Base-by-base conservation (phyloP, 257 asterid genomes). In the Solanum pinnatisectum region DNA sequence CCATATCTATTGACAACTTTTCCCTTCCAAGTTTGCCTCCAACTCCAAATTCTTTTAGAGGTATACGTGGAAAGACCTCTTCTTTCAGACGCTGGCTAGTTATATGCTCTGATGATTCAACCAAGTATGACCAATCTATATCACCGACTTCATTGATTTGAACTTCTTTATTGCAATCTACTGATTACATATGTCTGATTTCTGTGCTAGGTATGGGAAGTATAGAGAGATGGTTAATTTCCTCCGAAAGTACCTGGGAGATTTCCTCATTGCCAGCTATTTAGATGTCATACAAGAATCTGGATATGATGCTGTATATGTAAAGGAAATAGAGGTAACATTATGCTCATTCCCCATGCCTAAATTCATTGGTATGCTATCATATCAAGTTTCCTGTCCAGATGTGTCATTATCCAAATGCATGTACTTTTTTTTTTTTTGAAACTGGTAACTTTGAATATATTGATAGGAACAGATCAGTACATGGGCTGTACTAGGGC, bases 211-310 rank as follows among this genome's bases (percentile, higher is more conserved):
- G 88, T 90, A 92, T 88, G 99, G 99, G 78, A 95, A 89, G 90
- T 97, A 94, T 89, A 93, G 97, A 87, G 79, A 92, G 56, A 87
- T 94, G 65, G 95, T 91, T 60, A 93, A 97, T 90, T 95, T 95
- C 90, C 98, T 97, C 20, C 93, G 98, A 89, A 97, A 97, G 96
- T 96, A 97, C 95, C 95, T 97, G 67, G 99, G 99, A 37, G 99
- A 97, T 91, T 90, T 95, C 88, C 88, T 96, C 90, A 97, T 97
- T 82, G 99, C 98, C 89, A 94, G 98, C 13, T 97, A 97, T 91
- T 95, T 97, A 68, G 92, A 97, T 87, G 89, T 91, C 74, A 88
- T 94, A 87, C 95, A 90, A 91, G 99, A 95, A 89, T 96, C 99
- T 32, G 98, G 99, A 88, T 96, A 94, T 67, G 98, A 94, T 88